A percentile compares a stretch with the other conserved stretches of the same genome.
These are phyloP conservation scores for Debaryomycetaceae sp. DNA, from an alignment of 1,139 yeast species.

Conservation along the genomic window DNA sequence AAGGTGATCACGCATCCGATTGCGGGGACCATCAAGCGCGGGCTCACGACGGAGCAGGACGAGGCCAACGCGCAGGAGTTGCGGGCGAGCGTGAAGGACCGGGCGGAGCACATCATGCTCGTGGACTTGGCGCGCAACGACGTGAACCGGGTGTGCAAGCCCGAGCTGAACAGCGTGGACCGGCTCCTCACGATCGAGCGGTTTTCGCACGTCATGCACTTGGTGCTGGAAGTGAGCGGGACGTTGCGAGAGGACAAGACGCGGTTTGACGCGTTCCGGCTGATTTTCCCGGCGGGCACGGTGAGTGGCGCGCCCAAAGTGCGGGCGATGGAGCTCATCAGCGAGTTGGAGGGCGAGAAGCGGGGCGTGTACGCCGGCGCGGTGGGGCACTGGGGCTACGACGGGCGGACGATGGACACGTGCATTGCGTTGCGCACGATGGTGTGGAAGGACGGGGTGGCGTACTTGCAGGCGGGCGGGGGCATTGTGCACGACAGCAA, in stretches of 20 bases:
- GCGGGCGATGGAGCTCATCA: constrained; percentile 88
- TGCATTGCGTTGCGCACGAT: constrained; percentile 95
- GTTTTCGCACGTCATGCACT: constrained; percentile 95
- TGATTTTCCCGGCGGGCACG: constrained; percentile 97
- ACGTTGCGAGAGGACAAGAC: constrained; percentile 73
- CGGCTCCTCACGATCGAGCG: constrained; percentile 81
- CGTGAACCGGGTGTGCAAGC: constrained; percentile 88
- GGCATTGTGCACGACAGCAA: constrained; percentile 95
- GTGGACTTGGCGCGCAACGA: constrained; percentile 96
- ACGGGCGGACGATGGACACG: constrained; percentile 87
- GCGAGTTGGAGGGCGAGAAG: constrained; percentile 80
- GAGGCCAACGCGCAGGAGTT: constrained; percentile 68
- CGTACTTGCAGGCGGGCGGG: constrained; percentile 96
- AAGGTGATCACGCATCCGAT: constrained; percentile 90
- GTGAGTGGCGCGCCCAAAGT: constrained; percentile 98
- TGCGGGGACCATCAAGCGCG: constrained; percentile 92
- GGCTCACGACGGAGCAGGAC: constrained; percentile 84
- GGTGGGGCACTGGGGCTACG: constrained; percentile 97
- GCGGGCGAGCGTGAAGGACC: constrained; percentile 73
- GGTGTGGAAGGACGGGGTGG: constrained; percentile 85
- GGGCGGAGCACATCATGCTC: constrained; percentile 97
- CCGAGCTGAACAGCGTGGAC: constrained; percentile 74
- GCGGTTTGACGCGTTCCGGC: constrained; percentile 91
- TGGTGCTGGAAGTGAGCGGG: constrained; percentile 92
- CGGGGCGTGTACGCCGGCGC: constrained; percentile 98